Percentiles rank a stretch among this genome's conserved stretches.
These are phyloP conservation scores for rapeseed (Brassica napus) DNA, from an alignment of 345 rosid species.

Conservation along the genomic window DNA sequence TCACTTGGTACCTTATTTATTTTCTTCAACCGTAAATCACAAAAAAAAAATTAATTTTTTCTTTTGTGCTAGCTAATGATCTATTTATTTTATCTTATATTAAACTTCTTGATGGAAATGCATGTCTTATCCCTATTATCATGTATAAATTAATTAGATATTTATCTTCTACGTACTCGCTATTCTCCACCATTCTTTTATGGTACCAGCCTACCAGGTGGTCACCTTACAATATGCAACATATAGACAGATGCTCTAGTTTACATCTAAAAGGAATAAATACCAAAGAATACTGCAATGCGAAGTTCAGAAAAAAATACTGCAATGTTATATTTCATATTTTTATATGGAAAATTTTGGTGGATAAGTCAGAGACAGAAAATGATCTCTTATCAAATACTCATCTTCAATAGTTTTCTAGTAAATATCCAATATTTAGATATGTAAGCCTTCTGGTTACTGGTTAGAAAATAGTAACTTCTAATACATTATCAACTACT, in stretches of 20 bases:
- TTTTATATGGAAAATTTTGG: background rate
- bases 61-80: background rate
- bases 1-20: slow-evolving; percentile 33
- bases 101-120: slow-evolving; percentile 15
- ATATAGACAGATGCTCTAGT: slow-evolving; percentile 16
- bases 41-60: too few relatives aligned
- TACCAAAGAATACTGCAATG: background rate
- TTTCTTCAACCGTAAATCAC: slow-evolving; percentile 28
- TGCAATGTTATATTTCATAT: background rate
- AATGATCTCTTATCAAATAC: background rate
- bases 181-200: slow-evolving; percentile 38
- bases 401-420: background rate
- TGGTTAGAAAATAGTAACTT: background rate
- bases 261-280: slow-evolving; percentile 10
- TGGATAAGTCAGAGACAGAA: background rate
- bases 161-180: slow-evolving; percentile 28
- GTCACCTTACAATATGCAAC: slow-evolving; percentile 25
- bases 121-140: slow-evolving; percentile 17
- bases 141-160: slow-evolving; percentile 3
- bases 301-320: background rate
- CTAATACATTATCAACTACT: background rate
- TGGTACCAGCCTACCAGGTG: slow-evolving; percentile 13
- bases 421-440: background rate
- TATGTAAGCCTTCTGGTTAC: background rate
- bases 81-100: background rate